These are phyloP conservation scores for Jatropha podagrica DNA, from an alignment of 441 rosid species.

Conservation along the genomic window DNA sequence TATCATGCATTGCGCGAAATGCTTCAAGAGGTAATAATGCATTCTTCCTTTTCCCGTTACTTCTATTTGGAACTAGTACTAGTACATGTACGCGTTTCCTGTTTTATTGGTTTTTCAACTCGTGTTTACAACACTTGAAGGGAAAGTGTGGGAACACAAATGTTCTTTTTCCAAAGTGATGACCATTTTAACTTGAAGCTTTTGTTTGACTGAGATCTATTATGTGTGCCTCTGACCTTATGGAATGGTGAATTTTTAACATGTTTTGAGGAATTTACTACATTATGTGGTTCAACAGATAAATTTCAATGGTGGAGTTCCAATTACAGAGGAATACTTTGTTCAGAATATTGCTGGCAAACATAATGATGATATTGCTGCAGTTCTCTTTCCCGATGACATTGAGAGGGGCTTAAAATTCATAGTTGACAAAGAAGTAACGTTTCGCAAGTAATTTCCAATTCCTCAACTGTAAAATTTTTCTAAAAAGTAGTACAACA, in stretches of 20 bases:
- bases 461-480: neutral
- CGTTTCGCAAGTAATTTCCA: conserved; percentile 57
- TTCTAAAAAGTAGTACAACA: neutral
- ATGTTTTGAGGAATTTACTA: neutral
- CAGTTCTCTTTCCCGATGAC: conserved; percentile 65
- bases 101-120: conserved; percentile 19
- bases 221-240: neutral
- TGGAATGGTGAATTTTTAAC: neutral
- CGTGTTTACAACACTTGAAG: neutral
- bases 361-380: conserved; percentile 77
- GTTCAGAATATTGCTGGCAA: conserved; percentile 69
- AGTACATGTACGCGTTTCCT: neutral
- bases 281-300: conserved; percentile 44
- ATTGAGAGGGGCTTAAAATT: conserved; percentile 56
- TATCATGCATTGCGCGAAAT: conserved; percentile 52
- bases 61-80: neutral
- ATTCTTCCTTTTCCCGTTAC: neutral
- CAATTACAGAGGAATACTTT: conserved; percentile 74
- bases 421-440: conserved; percentile 69
- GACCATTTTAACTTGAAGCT: neutral
- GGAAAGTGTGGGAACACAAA: neutral
- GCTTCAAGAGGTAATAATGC: conserved; percentile 70
- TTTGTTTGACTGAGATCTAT: neutral
- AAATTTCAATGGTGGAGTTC: conserved; percentile 79
- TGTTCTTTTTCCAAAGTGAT: neutral